These are phyloP conservation scores for Backusella westeae DNA, from an alignment of 192 early-diverging fungal genomes.

Conservation along the genomic window DNA sequence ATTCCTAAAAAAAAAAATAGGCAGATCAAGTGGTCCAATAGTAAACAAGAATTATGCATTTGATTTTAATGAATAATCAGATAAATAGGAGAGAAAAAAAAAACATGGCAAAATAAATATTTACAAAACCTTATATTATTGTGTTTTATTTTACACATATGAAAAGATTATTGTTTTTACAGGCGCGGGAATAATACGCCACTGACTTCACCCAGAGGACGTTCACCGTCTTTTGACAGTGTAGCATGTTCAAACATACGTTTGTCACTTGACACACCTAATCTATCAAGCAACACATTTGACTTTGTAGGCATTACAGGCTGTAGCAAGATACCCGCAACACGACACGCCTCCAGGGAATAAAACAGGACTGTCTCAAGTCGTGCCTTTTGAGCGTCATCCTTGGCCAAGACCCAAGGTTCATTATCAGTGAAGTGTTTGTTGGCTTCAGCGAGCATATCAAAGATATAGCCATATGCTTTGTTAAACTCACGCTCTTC, in stretches of 20 bases:
- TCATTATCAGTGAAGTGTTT: constrained; percentile 62
- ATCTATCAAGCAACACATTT: constrained; percentile 57
- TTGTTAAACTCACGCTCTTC: constrained; percentile 61
- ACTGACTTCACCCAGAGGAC: not conserved
- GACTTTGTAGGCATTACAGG: constrained; percentile 87
- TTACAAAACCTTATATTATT: not conserved
- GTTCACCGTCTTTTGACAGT: not conserved
- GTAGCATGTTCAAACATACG: constrained; percentile 57
- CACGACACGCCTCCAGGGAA: constrained; percentile 70
- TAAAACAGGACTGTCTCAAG: constrained; percentile 70
- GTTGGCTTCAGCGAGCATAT: constrained; percentile 72
- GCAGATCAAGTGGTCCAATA: not conserved
- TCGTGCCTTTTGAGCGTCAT: constrained; percentile 36
- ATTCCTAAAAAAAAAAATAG: not conserved
- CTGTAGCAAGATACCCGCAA: constrained; percentile 73
- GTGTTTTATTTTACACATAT: not conserved
- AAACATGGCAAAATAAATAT: not conserved
- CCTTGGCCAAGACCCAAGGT: constrained; percentile 81
- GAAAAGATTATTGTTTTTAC: not conserved
- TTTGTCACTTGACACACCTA: constrained; percentile 56
- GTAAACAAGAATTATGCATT: not conserved
- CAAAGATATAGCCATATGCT: constrained; percentile 61
- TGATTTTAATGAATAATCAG: not conserved
- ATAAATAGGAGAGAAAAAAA: not conserved
- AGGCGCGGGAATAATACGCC: constrained; percentile 1